Evolutionary conservation across 257 asterid genomes (phyloP).

Genomic region (Capsicum baccatum): DNA sequence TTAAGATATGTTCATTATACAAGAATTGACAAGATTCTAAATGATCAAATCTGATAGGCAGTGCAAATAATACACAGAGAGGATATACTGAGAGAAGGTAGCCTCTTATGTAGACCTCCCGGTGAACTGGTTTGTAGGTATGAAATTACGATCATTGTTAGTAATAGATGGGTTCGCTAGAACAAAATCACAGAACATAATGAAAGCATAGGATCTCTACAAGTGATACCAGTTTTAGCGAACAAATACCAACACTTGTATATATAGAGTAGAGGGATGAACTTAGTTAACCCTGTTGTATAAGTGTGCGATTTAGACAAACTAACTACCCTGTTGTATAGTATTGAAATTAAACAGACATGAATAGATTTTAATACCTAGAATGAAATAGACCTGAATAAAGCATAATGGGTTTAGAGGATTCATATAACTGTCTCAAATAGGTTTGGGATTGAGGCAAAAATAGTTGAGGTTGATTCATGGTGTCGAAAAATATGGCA

Average conservation of each 20-base stretch:
- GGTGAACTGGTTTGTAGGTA: not conserved
- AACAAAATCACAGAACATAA: not conserved
- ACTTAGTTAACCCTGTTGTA: not conserved
- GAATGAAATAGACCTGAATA: not conserved
- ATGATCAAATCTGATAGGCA: not conserved
- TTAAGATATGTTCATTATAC: not conserved
- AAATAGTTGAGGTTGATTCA: not conserved
- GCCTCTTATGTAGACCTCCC: not conserved
- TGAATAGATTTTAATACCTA: not conserved
- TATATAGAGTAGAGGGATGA: not conserved
- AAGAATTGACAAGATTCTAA: not conserved
- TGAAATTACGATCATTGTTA: not conserved
- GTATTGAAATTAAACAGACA: not conserved
- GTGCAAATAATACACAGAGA: not conserved
- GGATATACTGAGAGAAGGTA: not conserved
- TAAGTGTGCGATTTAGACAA: not conserved
- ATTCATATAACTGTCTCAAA: not conserved
- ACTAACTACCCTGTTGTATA: not conserved
- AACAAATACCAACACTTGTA: not conserved
- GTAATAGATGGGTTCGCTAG: not conserved
- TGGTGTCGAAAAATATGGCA: not conserved
- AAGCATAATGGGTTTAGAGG: not conserved
- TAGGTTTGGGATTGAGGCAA: not conserved
- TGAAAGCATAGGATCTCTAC: not conserved
- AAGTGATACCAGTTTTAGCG: not conserved